Evolutionary conservation across 495 filamentous ascomycete species (phyloP).

Genomic region (Echria macrotheca): DNA sequence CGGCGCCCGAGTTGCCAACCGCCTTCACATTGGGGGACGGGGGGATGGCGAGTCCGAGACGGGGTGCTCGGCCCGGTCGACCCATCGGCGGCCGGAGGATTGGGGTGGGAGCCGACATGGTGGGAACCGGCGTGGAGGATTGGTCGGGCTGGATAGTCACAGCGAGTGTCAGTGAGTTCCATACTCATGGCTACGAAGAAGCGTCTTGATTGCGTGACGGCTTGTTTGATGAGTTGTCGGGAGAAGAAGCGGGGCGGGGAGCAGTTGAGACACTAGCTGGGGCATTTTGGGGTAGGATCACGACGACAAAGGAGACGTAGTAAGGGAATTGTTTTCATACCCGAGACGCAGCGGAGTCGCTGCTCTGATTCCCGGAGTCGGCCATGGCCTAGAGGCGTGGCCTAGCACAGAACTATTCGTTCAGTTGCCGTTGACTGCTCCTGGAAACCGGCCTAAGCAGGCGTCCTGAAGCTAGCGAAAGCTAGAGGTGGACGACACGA

Average conservation of each 20-base stretch:
- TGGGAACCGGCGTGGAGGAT: slow-evolving; percentile 39
- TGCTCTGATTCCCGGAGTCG: slow-evolving; percentile 21
- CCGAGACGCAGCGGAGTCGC: slow-evolving; percentile 23
- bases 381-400: slow-evolving; percentile 15
- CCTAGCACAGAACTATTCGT: background rate
- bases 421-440: background rate
- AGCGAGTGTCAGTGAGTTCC: background rate
- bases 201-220: too few species aligned
- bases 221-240: too few species aligned
- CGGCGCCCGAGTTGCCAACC: slow-evolving; percentile 40
- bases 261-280: too few species aligned
- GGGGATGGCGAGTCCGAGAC: slow-evolving; percentile 82
- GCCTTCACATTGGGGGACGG: slow-evolving; percentile 75
- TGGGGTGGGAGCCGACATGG: slow-evolving; percentile 74
- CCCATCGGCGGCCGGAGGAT: slow-evolving; percentile 77
- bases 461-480: too few species aligned
- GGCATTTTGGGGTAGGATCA: background rate
- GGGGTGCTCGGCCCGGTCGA: slow-evolving; percentile 63
- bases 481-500: background rate
- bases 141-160: slow-evolving; percentile 15
- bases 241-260: too few species aligned
- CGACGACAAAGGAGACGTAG: too few species aligned
- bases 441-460: too few species aligned
- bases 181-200: too few species aligned
- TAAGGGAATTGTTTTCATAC: slow-evolving; percentile 21